A percentile compares a stretch with the other conserved stretches of the same genome.
phyloP scores from a whole-genome alignment of 2,329 filamentous ascomycete species.

The Colletotrichum viniferum region DNA sequence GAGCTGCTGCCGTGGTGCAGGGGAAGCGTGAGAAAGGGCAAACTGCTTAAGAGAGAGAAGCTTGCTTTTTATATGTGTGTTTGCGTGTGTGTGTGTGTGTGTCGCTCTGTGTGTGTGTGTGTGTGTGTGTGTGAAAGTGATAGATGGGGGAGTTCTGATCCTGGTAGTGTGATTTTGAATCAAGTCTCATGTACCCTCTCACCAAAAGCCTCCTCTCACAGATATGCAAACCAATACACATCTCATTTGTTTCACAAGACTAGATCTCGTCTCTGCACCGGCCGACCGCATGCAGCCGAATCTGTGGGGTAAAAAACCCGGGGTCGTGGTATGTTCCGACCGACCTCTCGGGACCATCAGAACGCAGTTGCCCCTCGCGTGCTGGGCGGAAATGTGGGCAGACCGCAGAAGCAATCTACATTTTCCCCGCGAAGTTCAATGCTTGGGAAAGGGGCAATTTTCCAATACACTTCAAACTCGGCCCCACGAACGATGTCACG shows the following conservation, averaged over 20 bases:
- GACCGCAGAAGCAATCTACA: not conserved
- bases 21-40: not conserved
- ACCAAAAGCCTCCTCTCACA: not conserved
- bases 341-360: not conserved
- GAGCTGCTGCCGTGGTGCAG: not conserved
- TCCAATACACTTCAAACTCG: not conserved
- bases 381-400: not conserved
- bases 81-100: not conserved
- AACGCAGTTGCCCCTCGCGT: not conserved
- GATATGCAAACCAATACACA: not conserved
- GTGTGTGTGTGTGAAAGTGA: slow-evolving; percentile 1
- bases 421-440: not conserved
- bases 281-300: not conserved
- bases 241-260: not conserved
- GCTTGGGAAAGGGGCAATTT: not conserved
- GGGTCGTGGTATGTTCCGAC: not conserved
- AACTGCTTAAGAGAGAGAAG: slow-evolving; percentile 4
- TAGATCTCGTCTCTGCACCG: not conserved
- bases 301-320: not conserved
- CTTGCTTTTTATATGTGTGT: not conserved
- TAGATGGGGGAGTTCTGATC: slow-evolving; percentile 16
- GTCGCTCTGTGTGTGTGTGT: not conserved
- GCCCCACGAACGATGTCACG: not conserved
- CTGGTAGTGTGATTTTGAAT: slow-evolving; percentile 20
- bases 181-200: slow-evolving; percentile 17